Percentiles rank a stretch among this genome's conserved stretches.
Evolutionary conservation across 2,329 filamentous ascomycete genomes (phyloP).

Genomic region (Fusarium sp.): DNA sequence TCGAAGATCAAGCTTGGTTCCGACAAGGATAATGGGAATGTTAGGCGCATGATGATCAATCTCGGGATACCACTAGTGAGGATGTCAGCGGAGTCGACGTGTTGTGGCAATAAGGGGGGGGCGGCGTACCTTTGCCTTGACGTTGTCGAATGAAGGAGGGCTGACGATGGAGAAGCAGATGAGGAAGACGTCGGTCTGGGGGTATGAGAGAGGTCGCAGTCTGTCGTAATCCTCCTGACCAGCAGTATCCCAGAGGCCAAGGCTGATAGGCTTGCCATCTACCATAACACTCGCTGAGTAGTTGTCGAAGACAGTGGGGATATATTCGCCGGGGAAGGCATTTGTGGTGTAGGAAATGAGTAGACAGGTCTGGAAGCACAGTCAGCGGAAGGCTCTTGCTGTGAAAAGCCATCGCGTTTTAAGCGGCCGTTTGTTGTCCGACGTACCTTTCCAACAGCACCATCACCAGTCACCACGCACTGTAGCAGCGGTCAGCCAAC

Average conservation of each 20-base stretch:
- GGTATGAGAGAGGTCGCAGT: slow-evolving; percentile 93
- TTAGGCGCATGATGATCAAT: slow-evolving; percentile 96
- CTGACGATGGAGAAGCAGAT: slow-evolving; percentile 99
- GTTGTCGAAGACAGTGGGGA: slow-evolving; percentile 99
- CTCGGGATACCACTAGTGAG: slow-evolving; percentile 88
- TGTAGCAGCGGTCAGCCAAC: slow-evolving; percentile 56
- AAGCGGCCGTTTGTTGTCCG: slow-evolving; percentile 2
- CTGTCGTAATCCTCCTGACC: slow-evolving; percentile 99
- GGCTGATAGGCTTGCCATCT: slow-evolving; percentile 95
- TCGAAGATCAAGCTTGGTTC: slow-evolving; percentile 94
- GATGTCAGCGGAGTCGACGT: slow-evolving; percentile 18
- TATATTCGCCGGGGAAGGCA: slow-evolving; percentile 99
- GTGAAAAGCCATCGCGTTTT: not conserved
- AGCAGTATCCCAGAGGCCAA: slow-evolving; percentile 98
- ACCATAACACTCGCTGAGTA: slow-evolving; percentile 99
- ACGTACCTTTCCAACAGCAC: slow-evolving; percentile 95
- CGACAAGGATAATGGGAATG: slow-evolving; percentile 95
- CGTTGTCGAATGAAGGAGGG: slow-evolving; percentile 98
- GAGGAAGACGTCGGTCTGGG: slow-evolving; percentile 97
- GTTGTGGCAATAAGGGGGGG: not conserved
- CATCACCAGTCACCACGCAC: slow-evolving; percentile 99
- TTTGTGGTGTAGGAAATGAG: slow-evolving; percentile 99
- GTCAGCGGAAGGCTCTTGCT: slow-evolving; percentile 43
- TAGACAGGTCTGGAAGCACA: slow-evolving; percentile 82
- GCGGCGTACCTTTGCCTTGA: slow-evolving; percentile 87